phyloP scores from a whole-genome alignment of 495 filamentous ascomycete species.

The Glarea lozoyensis region DNA sequence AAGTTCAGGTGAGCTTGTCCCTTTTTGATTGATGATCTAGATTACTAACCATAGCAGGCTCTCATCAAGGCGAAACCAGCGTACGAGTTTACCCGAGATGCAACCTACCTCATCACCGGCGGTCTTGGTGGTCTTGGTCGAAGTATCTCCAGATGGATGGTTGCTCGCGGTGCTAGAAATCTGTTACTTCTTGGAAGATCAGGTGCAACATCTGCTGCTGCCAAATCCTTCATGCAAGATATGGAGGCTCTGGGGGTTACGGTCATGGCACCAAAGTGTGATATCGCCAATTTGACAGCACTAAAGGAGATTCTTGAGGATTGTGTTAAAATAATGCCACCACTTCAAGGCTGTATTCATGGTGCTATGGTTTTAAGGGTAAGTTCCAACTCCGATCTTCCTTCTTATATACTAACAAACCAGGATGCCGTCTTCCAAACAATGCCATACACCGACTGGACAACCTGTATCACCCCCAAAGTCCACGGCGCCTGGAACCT shows the following conservation, averaged over 20 bases:
- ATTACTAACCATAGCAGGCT: neutral
- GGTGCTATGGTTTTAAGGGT: conserved; percentile 9
- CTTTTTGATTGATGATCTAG: neutral
- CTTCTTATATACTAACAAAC: conserved; percentile 5
- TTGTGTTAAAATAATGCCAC: neutral
- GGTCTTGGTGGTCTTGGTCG: conserved; percentile 46
- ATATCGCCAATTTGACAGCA: neutral
- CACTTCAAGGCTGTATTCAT: conserved; percentile 21
- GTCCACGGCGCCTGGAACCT: conserved; percentile 32
- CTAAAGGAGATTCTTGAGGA: neutral
- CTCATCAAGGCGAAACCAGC: conserved; percentile 4
- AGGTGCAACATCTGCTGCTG: conserved; percentile 23
- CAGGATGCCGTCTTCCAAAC: conserved; percentile 1
- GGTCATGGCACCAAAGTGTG: neutral
- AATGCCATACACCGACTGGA: conserved; percentile 26
- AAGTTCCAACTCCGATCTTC: conserved; percentile 14
- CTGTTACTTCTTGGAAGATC: conserved; percentile 47
- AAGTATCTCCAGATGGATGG: conserved; percentile 39
- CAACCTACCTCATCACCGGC: conserved; percentile 45
- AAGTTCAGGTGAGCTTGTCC: conserved; percentile 15
- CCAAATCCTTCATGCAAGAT: conserved; percentile 17
- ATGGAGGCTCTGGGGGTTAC: conserved; percentile 9
- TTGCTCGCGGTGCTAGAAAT: conserved; percentile 42
- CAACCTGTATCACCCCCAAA: conserved; percentile 27
- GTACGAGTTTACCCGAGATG: conserved; percentile 14